Base-by-base conservation (phyloP, 2,329 filamentous ascomycete genomes). In the Cercospora zeae-maydis region DNA sequence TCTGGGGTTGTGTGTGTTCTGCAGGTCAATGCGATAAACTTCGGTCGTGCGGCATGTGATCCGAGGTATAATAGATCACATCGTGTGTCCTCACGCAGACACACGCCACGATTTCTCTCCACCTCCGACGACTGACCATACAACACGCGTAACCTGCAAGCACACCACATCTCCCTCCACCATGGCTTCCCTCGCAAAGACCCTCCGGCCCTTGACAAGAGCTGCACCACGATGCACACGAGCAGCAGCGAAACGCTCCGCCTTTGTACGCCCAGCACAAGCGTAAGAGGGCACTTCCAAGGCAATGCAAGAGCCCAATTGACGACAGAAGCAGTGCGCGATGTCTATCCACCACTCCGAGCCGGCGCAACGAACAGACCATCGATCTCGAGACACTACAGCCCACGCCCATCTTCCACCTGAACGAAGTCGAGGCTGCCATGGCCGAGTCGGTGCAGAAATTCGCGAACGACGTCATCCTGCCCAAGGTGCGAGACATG, bases 401-500 rank as follows among this genome's bases (percentile, higher is more conserved):
- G 0, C 93, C 95, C 0, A 97, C 93, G 5, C 95, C 95, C 58
- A 96, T 99, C 79, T 90, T 90, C 47, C 92, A 96, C 78, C 83
- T 96, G 67, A 96, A 91, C 70, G 95, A 99, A 79, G 88, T 90
- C 63, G 95, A 99, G 80, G 74, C 85, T 13, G 86, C 95, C 73
- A 96, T 99, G 90, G 86, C 88, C 66, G 93, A 99, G 62, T 85
- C 90, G 1, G 93, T 99, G 4, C 87, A 87, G 71, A 96, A 95
- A 78, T 98, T 98, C 73, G 92, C 95, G 67, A 87, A 86, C 74
- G 92, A 97, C 61, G 85, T 92, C 31, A 89, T 99, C 69, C 86
- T 93, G 57, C 95, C 95, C 59, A 93, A 92, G 77, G 93, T 91
- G 10, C 90, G 95, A 62, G 93, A 96, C 16, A 99, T 99, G 95